Evolutionary conservation across 371 early-diverging fungal genomes (phyloP), one percentile per base, ranked within the genome.

Genomic region (Rhizopus sp.): DNA sequence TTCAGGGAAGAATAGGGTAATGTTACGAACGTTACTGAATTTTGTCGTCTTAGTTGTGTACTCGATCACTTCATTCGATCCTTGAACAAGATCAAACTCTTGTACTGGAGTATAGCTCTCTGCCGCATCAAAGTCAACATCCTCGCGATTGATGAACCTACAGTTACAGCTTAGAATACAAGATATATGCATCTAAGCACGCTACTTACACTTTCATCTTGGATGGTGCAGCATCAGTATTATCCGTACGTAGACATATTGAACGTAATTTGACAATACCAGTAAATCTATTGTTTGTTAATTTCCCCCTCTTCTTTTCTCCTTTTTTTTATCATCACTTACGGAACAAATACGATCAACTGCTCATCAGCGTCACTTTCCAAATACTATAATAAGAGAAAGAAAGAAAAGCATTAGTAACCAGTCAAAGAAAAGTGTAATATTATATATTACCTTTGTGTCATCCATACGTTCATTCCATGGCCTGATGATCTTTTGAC

Each of bases 321-420:
- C 2, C 34, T 29, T 15, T 31, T 53, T 31, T 44, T 33, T n/a
- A 2, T 34, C 6, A 50, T 53, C 3, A 71, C 87, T 66, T 82
- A 93, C 86, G 96, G 96, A 39, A 97, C 88, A 70, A 78, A 81
- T 3, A 97, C 60, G 49, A 97, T 88, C 32, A 97, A 75, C 67
- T 95, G 93, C 47, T 91, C 92, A 72, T 97, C 98, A 2, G 88
- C 84, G 71, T 96, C 96, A 53, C 92, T 91, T 64, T 90, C 88
- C 9, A 94, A 69, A 66, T 71, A 83, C 88, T 89, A 65, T 5
- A 23, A 41, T n/a, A 55, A 46, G 13, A 23, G 23, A 33, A 50
- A n/a, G 46, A 23, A 13, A 48, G 23, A 40, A 39, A 12, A 42
- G 13, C 31, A 13, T 44, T 8, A 35, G 12, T 1, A 23, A 23